phyloP scores from a whole-genome alignment of 257 asterid species.

The Jaltomata sinuosa region DNA sequence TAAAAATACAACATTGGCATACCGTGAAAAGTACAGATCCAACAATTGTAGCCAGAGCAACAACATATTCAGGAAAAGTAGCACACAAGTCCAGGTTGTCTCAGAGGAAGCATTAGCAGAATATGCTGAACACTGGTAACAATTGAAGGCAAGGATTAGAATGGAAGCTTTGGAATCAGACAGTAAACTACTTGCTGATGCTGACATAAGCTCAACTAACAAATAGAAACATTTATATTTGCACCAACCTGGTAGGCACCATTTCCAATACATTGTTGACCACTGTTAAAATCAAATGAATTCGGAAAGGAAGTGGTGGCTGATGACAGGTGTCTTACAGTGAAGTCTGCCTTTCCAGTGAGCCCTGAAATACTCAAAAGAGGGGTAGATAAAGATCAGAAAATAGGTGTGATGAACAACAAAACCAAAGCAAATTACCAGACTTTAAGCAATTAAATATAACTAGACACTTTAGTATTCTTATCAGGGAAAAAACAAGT shows the following conservation, averaged over 20 bases:
- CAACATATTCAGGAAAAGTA: slow-evolving; percentile 96
- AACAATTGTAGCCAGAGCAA: slow-evolving; percentile 88
- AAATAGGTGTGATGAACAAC: background rate
- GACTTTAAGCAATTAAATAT: background rate
- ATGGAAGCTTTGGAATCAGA: background rate
- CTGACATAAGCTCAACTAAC: background rate
- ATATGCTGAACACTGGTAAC: slow-evolving; percentile 73
- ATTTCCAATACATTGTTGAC: slow-evolving; percentile 67
- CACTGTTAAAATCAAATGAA: slow-evolving; percentile 41
- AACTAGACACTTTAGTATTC: too few species aligned
- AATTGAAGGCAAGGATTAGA: slow-evolving; percentile 5
- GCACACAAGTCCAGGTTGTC: slow-evolving; percentile 89
- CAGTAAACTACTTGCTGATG: background rate
- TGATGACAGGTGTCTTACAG: slow-evolving; percentile 90
- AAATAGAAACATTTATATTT: background rate
- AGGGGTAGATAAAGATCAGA: background rate
- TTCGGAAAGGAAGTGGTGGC: slow-evolving; percentile 55
- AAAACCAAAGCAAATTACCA: background rate
- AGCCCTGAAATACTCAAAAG: slow-evolving; percentile 43
- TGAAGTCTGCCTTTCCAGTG: slow-evolving; percentile 90
- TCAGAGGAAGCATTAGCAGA: slow-evolving; percentile 74
- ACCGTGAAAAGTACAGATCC: slow-evolving; percentile 97
- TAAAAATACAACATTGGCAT: slow-evolving; percentile 9
- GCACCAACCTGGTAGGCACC: slow-evolving; percentile 58
- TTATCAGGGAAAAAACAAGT: background rate